Conservation (phyloP, 768 basidiomycete species). For the Leccinum variicolor region DNA sequence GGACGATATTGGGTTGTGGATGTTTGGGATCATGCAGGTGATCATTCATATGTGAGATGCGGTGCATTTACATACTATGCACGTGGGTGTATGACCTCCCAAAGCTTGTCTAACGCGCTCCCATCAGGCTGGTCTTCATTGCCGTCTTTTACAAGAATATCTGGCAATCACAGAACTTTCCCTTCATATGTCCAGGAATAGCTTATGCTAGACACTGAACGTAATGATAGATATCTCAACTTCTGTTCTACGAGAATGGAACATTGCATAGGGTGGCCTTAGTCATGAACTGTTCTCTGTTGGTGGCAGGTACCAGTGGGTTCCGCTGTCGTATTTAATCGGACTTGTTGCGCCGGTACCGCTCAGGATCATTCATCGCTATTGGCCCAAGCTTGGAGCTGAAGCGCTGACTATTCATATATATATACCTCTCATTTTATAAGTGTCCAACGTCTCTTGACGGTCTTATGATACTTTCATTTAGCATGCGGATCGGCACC, state of each 20-base stretch:
- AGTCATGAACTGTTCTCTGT: conserved; percentile 32
- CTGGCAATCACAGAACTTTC: conserved; percentile 59
- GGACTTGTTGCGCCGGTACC: conserved; percentile 37
- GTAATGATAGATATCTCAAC: conserved; percentile 40
- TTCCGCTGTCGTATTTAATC: conserved; percentile 35
- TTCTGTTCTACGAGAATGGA: conserved; percentile 50
- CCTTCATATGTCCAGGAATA: conserved; percentile 43
- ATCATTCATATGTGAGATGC: conserved; percentile 58
- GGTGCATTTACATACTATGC: conserved; percentile 39
- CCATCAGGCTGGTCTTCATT: conserved; percentile 31
- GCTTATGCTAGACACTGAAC: neutral
- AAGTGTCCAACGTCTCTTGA: conserved; percentile 4
- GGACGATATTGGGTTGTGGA: conserved; percentile 82
- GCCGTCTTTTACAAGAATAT: conserved; percentile 44
- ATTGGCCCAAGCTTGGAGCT: conserved; percentile 32
- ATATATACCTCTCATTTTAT: conserved; percentile 32
- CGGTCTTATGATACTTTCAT: conserved; percentile 1
- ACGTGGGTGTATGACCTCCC: conserved; percentile 33
- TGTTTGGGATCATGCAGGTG: conserved; percentile 91
- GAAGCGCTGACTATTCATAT: conserved; percentile 22
- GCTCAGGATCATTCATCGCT: conserved; percentile 38
- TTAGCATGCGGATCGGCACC: conserved; percentile 17
- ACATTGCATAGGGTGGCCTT: conserved; percentile 43
- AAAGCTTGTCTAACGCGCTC: neutral
- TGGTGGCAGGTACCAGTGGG: conserved; percentile 35